Percentiles rank a stretch among this genome's conserved stretches.
These are phyloP conservation scores for Diaporthe sp. DNA, from an alignment of 2,329 filamentous ascomycete genomes.

Conservation along the genomic window DNA sequence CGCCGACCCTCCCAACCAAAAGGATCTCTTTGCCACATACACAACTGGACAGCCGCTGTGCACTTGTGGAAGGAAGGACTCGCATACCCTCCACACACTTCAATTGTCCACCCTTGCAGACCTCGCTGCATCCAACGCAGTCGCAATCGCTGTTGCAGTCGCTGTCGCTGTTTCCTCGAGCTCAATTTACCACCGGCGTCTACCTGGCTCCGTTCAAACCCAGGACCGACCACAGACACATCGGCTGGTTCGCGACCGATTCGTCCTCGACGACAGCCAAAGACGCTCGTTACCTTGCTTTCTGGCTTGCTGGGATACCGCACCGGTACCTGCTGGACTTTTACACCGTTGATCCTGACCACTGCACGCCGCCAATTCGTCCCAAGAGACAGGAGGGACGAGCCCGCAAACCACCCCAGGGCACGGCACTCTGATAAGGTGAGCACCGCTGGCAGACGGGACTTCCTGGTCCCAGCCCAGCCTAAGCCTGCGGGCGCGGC, in stretches of 20 bases:
- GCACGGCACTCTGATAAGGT: conserved; percentile 31
- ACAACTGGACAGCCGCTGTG: conserved; percentile 5
- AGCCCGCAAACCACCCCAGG: conserved; percentile 23
- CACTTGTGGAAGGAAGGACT: conserved; percentile 29
- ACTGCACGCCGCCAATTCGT: conserved; percentile 16
- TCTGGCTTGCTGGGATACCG: conserved; percentile 21
- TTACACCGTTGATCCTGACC: conserved; percentile 34
- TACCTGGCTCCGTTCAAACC: conserved; percentile 2
- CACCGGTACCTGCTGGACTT: conserved; percentile 20
- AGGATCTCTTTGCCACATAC: not conserved
- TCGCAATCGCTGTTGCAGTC: conserved; percentile 9
- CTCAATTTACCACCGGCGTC: not conserved
- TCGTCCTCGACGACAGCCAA: not conserved
- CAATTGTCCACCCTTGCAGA: conserved; percentile 3
- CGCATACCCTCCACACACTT: not conserved
- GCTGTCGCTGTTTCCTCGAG: conserved; percentile 29
- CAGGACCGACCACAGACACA: conserved; percentile 13
- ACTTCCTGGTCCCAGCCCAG: conserved; percentile 28
- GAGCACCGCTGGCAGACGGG: conserved; percentile 32
- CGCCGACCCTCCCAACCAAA: not conserved
- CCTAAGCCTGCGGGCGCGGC: conserved; percentile 27
- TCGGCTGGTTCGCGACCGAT: not conserved
- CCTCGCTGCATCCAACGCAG: conserved; percentile 20
- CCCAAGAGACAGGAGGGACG: conserved; percentile 23
- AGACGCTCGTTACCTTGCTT: conserved; percentile 30